Base-by-base conservation (phyloP, 2,329 filamentous ascomycete genomes). In the Capronia coronata region DNA sequence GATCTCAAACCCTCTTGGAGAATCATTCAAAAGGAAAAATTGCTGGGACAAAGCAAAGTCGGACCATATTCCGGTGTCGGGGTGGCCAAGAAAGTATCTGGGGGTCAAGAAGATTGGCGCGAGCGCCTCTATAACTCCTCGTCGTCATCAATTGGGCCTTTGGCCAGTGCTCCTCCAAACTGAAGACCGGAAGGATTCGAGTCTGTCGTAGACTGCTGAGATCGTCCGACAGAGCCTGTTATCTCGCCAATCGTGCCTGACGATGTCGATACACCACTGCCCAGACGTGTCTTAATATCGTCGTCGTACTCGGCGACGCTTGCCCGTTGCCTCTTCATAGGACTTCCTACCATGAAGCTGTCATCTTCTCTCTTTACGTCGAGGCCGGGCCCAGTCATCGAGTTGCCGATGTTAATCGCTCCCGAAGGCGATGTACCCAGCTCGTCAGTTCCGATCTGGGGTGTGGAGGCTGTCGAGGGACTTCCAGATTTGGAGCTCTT, bases 261-360 rank as follows among this genome's bases (percentile, higher is more conserved):
- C 22, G 52, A 51, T 21, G 47, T 47, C 60, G 68, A 66, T 11
- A 70, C 55, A 10, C 64, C 65, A 11, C 52, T 45, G n/a, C 62
- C 69, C 34, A 73, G 65, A 29, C 71, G 64, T 49, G 64, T 65
- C 34, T 68, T 64, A 41, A 72, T 56, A 5, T 66, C 62, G 34
- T 67, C 64, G 41, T 72, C 69, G 11, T 68, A 64, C 22, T 65
- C 65, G 9, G 70, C 71, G 16, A 72, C 67, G 49, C 70, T 72
- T 2, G 70, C 68, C 27, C 71, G 64, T 43, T 72, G 69, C 59
- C 72, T 71, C 57, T 74, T 74, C 56, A 74, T 55, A 0, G 71
- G 71, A 54, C 71, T 74, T 6, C 71, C 71, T 2, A 72, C 55
- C 49, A 55, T 50, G 43, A 69, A 69, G 46, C 51, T 51, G 19